Base-by-base conservation (phyloP, 1,284 basidiomycete species). In the Puccinia sorghi region DNA sequence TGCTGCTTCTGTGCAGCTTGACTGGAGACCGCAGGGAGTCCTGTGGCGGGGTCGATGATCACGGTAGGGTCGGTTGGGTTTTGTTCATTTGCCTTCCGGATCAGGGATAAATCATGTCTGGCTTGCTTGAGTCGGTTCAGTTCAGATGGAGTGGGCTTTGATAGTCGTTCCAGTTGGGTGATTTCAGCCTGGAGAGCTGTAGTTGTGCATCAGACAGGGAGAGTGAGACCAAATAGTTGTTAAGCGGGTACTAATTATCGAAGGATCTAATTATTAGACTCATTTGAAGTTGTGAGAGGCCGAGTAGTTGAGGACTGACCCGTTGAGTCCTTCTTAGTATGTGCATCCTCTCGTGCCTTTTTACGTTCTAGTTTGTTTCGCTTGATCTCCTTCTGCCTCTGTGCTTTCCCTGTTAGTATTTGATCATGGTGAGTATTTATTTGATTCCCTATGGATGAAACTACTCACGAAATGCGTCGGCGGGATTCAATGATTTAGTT, bases 391-490 rank as follows among this genome's bases (percentile, higher is more conserved):
- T 79, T 79, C 59, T 69, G 66, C 32, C 76, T 43, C 32, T 79
- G 76, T 13, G 76, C 76, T 72, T 79, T 79, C 15, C 76, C 76
- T 79, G 17, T 56, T 39, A 25, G 48, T 9, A 15, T 32, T 13
- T 37, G 46, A 6, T 25, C 37, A 46, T 50, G n/a, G 6, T 20
- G 9, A 27, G 37, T 20, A 7, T 37, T 39, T 12, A 63, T n/a
- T n/a, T n/a, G n/a, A n/a, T n/a, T n/a, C n/a, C n/a, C n/a, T n/a
- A n/a, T n/a, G n/a, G n/a, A n/a, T n/a, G 52, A 7, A 48, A 20
- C n/a, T 37, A 39, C 79, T 75, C 81, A 81, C 83, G 82, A 39
- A 81, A 81, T 11, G 82, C 82, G 61, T 83, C 81, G 1, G 81
- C 82, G 1, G 82, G 82, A 71, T 83, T 82, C 11, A 79, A 50